These are phyloP conservation scores for Pleurotus tuber-regium DNA, from an alignment of 768 basidiomycete species.

Conservation along the genomic window DNA sequence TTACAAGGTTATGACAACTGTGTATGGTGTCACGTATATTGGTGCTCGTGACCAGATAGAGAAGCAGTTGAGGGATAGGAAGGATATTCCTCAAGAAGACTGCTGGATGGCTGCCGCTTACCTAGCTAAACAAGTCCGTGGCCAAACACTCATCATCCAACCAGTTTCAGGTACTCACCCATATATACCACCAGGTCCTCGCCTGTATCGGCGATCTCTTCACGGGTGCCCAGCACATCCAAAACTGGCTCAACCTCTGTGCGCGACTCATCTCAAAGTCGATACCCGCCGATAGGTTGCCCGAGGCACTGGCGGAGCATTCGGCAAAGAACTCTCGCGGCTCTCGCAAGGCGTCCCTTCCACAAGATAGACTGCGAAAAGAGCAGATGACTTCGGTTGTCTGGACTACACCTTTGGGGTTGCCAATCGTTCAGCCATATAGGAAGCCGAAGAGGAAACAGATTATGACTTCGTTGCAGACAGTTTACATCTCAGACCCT, in stretches of 20 bases:
- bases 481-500: constrained; percentile 89
- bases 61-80: constrained; percentile 75
- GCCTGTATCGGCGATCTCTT: constrained; percentile 89
- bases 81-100: constrained; percentile 69
- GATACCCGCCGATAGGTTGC: constrained; percentile 69
- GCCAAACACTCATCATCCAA: constrained; percentile 13
- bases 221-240: constrained; percentile 87
- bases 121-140: constrained; percentile 79
- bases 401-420: constrained; percentile 94
- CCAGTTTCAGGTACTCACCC: neutral
- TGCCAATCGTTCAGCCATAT: constrained; percentile 97
- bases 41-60: constrained; percentile 96
- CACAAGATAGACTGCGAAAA: constrained; percentile 52
- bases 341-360: constrained; percentile 17
- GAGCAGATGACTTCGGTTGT: constrained; percentile 95
- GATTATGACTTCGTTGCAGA: constrained; percentile 80
- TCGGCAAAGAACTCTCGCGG: constrained; percentile 7
- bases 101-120: constrained; percentile 76
- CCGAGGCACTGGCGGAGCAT: constrained; percentile 36
- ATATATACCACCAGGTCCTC: constrained; percentile 47
- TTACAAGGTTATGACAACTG: constrained; percentile 92
- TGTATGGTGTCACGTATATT: constrained; percentile 95
- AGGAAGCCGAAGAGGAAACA: constrained; percentile 81
- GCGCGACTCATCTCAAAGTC: constrained; percentile 87
- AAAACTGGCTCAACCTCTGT: constrained; percentile 83